phyloP scores from a whole-genome alignment of 23 red algal genomes.

The Gracilariopsis chorda region DNA sequence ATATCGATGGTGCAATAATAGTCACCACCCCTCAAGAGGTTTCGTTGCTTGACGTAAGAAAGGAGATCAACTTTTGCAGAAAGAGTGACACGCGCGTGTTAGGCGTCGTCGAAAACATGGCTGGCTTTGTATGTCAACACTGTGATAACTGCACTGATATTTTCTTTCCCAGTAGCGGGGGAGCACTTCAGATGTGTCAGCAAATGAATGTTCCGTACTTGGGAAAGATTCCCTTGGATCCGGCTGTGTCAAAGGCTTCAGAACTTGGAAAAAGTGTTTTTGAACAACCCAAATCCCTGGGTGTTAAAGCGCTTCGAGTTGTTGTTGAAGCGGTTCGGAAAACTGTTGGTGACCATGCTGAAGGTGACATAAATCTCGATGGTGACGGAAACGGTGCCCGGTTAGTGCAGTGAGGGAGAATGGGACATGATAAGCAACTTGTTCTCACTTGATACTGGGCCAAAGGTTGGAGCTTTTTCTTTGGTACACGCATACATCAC shows the following conservation, averaged over 20 bases:
- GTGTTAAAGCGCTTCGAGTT: conserved; percentile 25
- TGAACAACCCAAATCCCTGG: not conserved
- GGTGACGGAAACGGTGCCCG: too few relatives aligned
- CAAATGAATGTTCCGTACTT: conserved; percentile 67
- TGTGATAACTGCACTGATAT: conserved; percentile 84
- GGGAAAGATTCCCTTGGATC: conserved; percentile 92
- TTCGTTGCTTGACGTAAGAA: conserved; percentile 88
- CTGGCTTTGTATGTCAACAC: conserved; percentile 82
- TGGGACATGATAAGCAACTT: too few relatives aligned
- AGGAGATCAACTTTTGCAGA: conserved; percentile 90
- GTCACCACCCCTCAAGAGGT: conserved; percentile 98
- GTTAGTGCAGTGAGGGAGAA: too few relatives aligned
- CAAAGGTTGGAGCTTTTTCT: too few relatives aligned
- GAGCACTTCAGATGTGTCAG: conserved; percentile 75
- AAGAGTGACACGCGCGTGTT: conserved; percentile 72
- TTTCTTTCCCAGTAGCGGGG: conserved; percentile 83
- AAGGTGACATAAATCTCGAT: too few relatives aligned
- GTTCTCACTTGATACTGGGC: too few relatives aligned
- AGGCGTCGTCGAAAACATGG: conserved; percentile 99
- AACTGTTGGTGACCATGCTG: not conserved
- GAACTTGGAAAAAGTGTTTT: conserved; percentile 73
- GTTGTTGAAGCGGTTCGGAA: conserved; percentile 32
- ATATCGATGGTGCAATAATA: conserved; percentile 80
- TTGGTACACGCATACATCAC: too few relatives aligned
- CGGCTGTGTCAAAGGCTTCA: conserved; percentile 54